These are phyloP conservation scores for Akebia trifoliata DNA, from an alignment of 164 flowering plant genomes.

Conservation along the genomic window DNA sequence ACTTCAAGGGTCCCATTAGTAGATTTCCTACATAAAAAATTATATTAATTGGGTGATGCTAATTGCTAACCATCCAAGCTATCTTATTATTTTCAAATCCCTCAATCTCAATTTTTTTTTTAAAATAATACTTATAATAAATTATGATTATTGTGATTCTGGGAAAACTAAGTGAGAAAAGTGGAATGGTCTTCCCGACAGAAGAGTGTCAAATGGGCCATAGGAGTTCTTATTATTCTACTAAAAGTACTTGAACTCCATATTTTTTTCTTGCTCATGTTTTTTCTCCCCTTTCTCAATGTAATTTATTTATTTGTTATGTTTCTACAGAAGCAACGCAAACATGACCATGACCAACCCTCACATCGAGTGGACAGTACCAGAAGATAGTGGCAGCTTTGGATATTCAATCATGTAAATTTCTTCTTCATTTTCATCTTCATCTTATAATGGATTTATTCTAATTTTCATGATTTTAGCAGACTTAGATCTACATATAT, in stretches of 20 bases:
- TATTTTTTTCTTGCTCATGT: no score
- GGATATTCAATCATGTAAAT: slow-evolving; percentile 84
- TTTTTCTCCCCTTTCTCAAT: neutral
- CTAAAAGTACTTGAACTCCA: neutral
- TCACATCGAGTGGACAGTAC: slow-evolving; percentile 92
- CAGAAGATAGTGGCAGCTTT: slow-evolving; percentile 97
- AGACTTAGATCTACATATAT: no score
- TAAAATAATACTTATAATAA: no score
- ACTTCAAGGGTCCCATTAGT: neutral
- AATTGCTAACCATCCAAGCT: neutral
- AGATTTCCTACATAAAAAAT: neutral
- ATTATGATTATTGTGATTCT: no score
- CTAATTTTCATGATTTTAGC: no score
- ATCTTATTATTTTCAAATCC: no score
- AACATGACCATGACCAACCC: slow-evolving; percentile 98
- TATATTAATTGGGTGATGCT: neutral
- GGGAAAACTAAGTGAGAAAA: no score
- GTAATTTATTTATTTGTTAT: neutral
- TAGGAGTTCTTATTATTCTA: neutral
- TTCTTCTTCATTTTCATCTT: no score
- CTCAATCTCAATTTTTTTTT: no score
- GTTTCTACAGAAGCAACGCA: slow-evolving; percentile 72
- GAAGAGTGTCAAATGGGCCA: no score
- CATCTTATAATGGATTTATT: no score
- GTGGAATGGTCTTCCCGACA: no score